Percentiles rank a stretch among this genome's conserved stretches.
These are phyloP conservation scores for Lithospermum erythrorhizon DNA, from an alignment of 257 asterid genomes.

Conservation along the genomic window DNA sequence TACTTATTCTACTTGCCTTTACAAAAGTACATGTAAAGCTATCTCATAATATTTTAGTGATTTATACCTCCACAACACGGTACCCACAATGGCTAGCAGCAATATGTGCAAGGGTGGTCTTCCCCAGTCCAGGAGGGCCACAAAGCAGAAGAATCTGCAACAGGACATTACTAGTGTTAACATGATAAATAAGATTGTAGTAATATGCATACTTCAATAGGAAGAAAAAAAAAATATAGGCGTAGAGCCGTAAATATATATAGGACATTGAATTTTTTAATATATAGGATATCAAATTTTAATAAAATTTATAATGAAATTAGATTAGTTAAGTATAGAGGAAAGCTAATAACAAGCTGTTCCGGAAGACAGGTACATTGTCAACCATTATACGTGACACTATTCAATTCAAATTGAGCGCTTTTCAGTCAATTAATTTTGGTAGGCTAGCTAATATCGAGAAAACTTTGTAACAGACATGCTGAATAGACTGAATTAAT, in stretches of 20 bases:
- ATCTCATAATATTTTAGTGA: not conserved
- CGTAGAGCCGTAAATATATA: too few species aligned
- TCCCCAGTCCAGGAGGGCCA: constrained; percentile 99
- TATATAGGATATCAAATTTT: too few species aligned
- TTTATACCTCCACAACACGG: constrained; percentile 80
- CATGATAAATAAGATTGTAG: constrained; percentile 2
- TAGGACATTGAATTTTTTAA: too few species aligned
- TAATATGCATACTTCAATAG: constrained; percentile 1
- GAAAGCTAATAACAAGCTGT: not conserved
- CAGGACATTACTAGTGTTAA: constrained; percentile 11
- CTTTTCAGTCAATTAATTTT: too few species aligned
- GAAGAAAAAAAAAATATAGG: too few species aligned
- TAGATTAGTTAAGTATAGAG: too few species aligned
- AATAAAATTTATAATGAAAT: too few species aligned
- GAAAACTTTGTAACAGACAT: not conserved
- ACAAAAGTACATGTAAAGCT: not conserved
- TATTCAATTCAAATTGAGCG: too few species aligned
- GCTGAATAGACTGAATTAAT: not conserved
- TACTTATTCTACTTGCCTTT: not conserved
- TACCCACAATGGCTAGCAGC: constrained; percentile 98
- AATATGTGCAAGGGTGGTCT: constrained; percentile 98
- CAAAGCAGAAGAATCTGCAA: constrained; percentile 88
- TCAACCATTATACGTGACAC: too few species aligned
- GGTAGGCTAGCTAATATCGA: not conserved
- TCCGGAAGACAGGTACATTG: not conserved